phyloP scores from a whole-genome alignment of 2,329 filamentous ascomycete species.

The Parafenestella ontariensis region DNA sequence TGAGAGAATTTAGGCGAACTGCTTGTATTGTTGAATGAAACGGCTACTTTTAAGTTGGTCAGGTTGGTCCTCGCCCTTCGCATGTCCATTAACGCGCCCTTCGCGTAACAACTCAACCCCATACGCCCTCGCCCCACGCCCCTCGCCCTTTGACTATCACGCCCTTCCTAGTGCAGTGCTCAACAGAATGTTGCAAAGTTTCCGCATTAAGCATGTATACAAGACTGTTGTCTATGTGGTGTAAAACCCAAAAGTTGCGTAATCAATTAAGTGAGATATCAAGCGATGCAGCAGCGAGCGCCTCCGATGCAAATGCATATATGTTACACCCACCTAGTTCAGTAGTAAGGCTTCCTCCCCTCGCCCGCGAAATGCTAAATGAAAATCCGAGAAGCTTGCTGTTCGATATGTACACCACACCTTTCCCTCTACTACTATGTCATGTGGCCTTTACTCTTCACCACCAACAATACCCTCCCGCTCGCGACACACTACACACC shows the following conservation, averaged over 20 bases:
- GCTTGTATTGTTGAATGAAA: too few species aligned
- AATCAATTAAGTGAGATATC: too few species aligned
- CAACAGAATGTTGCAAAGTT: neutral
- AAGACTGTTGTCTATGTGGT: too few species aligned
- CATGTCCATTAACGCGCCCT: too few species aligned
- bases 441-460: neutral
- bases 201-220: neutral
- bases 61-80: too few species aligned
- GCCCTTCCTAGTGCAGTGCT: neutral
- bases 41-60: too few species aligned
- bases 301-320: neutral
- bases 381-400: neutral
- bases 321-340: neutral
- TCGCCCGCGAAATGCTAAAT: neutral
- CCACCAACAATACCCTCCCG: constrained; percentile 23
- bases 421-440: neutral
- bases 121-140: too few species aligned
- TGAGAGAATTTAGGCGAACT: too few species aligned
- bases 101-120: too few species aligned
- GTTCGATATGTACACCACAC: neutral
- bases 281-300: neutral
- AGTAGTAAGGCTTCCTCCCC: neutral
- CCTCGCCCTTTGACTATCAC: neutral
- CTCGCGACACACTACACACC: constrained; percentile 46
- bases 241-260: neutral